Conservation (phyloP, 1,284 basidiomycete genomes). For the Sanghuangporus baumii region DNA sequence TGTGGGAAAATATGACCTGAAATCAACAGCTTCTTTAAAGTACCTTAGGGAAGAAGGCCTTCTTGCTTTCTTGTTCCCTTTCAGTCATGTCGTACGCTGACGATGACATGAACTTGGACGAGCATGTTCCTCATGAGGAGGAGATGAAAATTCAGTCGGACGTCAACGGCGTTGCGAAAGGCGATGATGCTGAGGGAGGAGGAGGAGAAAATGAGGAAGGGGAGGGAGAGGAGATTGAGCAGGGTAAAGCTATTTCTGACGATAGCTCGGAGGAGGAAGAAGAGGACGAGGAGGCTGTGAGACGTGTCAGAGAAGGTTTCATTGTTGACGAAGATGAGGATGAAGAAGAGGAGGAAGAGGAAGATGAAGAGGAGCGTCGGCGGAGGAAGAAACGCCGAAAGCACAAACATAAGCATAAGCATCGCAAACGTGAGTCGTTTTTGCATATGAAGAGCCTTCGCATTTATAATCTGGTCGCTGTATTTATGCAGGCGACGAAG, state of each 20-base stretch:
- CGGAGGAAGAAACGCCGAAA: slow-evolving; percentile 59
- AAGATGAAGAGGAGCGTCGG: slow-evolving; percentile 50
- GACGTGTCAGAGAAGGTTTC: slow-evolving; percentile 71
- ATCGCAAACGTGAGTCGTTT: slow-evolving; percentile 49
- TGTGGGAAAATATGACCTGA: slow-evolving; percentile 1
- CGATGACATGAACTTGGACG: slow-evolving; percentile 6
- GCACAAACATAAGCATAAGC: slow-evolving; percentile 26
- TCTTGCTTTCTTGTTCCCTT: background rate
- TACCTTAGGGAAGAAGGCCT: background rate
- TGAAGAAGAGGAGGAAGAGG: slow-evolving; percentile 55
- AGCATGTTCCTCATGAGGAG: background rate
- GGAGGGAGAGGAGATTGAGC: slow-evolving; percentile 47
- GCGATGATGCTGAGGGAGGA: slow-evolving; percentile 17
- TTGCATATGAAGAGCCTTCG: slow-evolving; percentile 5
- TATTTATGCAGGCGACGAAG: slow-evolving; percentile 41
- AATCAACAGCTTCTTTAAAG: background rate
- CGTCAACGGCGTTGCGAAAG: background rate
- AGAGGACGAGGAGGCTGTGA: slow-evolving; percentile 77
- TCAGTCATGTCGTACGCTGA: slow-evolving; percentile 10
- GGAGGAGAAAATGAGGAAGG: slow-evolving; percentile 43
- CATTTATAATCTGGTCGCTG: slow-evolving; percentile 15
- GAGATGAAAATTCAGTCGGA: background rate
- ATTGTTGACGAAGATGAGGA: slow-evolving; percentile 85
- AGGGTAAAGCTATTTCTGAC: slow-evolving; percentile 47
- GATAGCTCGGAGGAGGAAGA: slow-evolving; percentile 84